A percentile compares a stretch with the other conserved stretches of the same genome.
phyloP scores from a whole-genome alignment of 2,329 filamentous ascomycete species.

The Aspergillus sp. region DNA sequence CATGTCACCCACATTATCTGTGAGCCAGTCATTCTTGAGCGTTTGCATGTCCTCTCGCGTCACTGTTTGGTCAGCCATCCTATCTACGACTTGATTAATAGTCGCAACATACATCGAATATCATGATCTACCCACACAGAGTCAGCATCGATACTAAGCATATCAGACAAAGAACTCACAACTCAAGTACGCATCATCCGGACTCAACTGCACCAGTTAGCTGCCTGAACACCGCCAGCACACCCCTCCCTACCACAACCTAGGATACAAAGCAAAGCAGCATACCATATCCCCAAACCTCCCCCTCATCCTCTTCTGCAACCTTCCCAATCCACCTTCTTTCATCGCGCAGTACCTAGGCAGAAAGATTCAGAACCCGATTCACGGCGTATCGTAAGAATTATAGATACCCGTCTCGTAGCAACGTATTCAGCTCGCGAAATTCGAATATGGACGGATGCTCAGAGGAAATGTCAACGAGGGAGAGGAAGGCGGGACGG shows the following conservation, averaged over 20 bases:
- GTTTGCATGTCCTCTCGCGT: constrained; percentile 84
- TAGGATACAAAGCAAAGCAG: constrained; percentile 3
- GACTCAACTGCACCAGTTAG: constrained; percentile 39
- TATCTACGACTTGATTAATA: neutral
- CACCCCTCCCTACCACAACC: neutral
- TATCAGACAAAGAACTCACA: constrained; percentile 47
- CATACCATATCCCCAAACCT: constrained; percentile 32
- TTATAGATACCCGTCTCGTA: too few species aligned
- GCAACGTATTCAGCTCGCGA: too few species aligned
- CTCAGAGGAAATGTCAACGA: neutral
- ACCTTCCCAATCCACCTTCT: constrained; percentile 21
- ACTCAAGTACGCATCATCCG: constrained; percentile 63
- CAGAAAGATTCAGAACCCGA: neutral
- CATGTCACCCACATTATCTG: constrained; percentile 67
- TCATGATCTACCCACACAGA: constrained; percentile 50
- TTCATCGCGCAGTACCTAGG: constrained; percentile 10
- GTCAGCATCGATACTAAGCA: neutral
- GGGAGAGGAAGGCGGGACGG: neutral
- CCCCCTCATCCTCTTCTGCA: constrained; percentile 32
- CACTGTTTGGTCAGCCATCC: constrained; percentile 46
- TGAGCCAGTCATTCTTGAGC: constrained; percentile 89
- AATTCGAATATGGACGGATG: too few species aligned
- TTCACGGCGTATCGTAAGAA: neutral
- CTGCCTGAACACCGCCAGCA: constrained; percentile 1
- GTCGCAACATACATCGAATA: constrained; percentile 51